Evolutionary conservation across 805 yeast genomes (phyloP).

Genomic region (Hanseniaspora nectarophila): DNA sequence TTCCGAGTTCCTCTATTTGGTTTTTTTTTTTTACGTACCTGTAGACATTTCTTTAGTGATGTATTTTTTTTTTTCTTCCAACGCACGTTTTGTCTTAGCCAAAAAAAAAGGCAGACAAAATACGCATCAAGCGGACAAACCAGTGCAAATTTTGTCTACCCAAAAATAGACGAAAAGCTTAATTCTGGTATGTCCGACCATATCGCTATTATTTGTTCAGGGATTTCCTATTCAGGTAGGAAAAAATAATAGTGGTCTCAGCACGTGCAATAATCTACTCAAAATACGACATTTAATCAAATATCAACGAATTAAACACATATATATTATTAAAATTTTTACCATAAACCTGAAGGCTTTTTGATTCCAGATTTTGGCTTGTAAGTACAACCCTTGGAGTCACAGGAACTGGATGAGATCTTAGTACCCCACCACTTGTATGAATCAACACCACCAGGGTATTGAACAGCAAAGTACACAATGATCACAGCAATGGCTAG

Average conservation of each 20-base stretch:
- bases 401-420: slow-evolving; percentile 34
- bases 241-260: too few relatives aligned
- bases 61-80: neutral
- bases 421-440: slow-evolving; percentile 58
- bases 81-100: too few relatives aligned
- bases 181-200: neutral
- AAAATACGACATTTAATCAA: too few relatives aligned
- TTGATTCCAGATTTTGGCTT: slow-evolving; percentile 1
- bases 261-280: neutral
- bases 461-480: slow-evolving; percentile 42
- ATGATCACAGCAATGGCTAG: slow-evolving; percentile 51
- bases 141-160: neutral
- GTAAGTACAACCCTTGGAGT: slow-evolving; percentile 20
- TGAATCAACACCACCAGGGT: slow-evolving; percentile 30
- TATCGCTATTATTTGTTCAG: too few relatives aligned
- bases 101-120: neutral
- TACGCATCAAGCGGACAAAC: too few relatives aligned
- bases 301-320: too few relatives aligned
- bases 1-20: neutral
- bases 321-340: neutral
- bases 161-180: neutral
- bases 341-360: slow-evolving; percentile 15
- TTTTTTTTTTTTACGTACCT: neutral
- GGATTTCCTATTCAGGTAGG: too few relatives aligned
- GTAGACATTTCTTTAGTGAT: neutral